A percentile compares a stretch with the other conserved stretches of the same genome.
phyloP scores from a whole-genome alignment of 2,329 filamentous ascomycete genomes.

The Ramularia collo-cygni region DNA sequence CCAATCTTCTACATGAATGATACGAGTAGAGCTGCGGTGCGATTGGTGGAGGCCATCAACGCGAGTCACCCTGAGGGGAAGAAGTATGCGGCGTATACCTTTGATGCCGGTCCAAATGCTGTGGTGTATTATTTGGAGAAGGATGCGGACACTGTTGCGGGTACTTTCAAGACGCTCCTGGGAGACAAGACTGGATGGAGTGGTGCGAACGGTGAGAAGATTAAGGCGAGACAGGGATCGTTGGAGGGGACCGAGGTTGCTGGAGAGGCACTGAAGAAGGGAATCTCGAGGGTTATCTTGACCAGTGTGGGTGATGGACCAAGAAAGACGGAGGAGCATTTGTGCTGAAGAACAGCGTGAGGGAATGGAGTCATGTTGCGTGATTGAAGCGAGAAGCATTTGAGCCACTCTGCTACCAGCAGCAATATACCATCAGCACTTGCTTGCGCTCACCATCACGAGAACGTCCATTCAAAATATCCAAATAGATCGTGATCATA shows the following conservation, averaged over 20 bases:
- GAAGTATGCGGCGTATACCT: constrained; percentile 87
- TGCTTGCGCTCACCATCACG: no score
- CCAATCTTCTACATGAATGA: constrained; percentile 99
- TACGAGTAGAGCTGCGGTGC: constrained; percentile 76
- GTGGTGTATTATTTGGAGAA: constrained; percentile 91
- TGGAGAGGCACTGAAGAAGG: constrained; percentile 56
- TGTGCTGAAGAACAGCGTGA: constrained; percentile 12
- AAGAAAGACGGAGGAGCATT: constrained; percentile 61
- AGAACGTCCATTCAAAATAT: no score
- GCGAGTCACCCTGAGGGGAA: constrained; percentile 57
- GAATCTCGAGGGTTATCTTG: constrained; percentile 82
- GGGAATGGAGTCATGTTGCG: not conserved
- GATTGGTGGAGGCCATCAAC: constrained; percentile 86
- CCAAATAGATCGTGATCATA: no score
- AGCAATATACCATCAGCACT: no score
- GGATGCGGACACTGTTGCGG: constrained; percentile 65
- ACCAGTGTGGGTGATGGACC: constrained; percentile 90
- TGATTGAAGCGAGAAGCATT: no score
- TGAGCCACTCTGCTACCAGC: no score
- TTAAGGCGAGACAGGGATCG: constrained; percentile 47
- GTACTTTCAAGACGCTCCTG: constrained; percentile 66
- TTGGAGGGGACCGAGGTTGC: constrained; percentile 56
- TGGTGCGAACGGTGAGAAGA: constrained; percentile 44
- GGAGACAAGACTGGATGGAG: constrained; percentile 65
- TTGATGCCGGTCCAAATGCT: constrained; percentile 93